Conservation (phyloP, 139 green algal species). For the Tetraselmis chui region DNA sequence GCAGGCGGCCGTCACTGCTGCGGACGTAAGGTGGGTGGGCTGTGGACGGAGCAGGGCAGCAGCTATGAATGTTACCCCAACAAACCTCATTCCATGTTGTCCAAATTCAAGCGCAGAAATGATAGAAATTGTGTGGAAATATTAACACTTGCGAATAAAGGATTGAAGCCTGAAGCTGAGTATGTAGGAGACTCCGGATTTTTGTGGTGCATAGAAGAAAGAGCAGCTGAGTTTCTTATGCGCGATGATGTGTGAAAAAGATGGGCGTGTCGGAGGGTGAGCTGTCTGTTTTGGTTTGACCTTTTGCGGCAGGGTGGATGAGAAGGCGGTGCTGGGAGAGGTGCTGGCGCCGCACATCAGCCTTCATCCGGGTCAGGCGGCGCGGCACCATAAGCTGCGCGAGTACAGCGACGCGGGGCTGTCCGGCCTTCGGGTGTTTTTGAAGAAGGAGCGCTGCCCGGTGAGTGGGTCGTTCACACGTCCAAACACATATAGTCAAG, state of each 20-base stretch:
- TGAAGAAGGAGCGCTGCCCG: constrained; percentile 23
- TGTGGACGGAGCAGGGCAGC: too few relatives aligned
- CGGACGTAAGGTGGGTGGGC: not conserved
- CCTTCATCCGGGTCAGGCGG: constrained; percentile 24
- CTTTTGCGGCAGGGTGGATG: constrained; percentile 12
- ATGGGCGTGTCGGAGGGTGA: constrained; percentile 10
- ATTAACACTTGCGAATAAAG: too few relatives aligned
- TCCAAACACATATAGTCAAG: too few relatives aligned
- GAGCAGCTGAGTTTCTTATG: not conserved
- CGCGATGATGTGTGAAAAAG: too few relatives aligned
- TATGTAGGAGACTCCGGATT: too few relatives aligned
- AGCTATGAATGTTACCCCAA: too few relatives aligned
- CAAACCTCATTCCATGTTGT: too few relatives aligned
- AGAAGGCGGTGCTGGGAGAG: constrained; percentile 18
- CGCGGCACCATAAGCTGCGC: constrained; percentile 17
- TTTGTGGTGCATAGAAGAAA: too few relatives aligned
- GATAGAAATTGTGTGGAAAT: too few relatives aligned
- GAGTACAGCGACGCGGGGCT: constrained; percentile 23
- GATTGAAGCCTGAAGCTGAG: too few relatives aligned
- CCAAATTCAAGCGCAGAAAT: too few relatives aligned
- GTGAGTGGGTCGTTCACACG: constrained; percentile 7
- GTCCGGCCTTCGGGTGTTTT: constrained; percentile 1
- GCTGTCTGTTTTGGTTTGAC: too few relatives aligned
- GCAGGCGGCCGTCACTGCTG: not conserved
- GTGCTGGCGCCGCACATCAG: constrained; percentile 26